A percentile compares a stretch with the other conserved stretches of the same genome.
phyloP scores from a whole-genome alignment of 1,139 yeast genomes.

The Insectozyma bohioensis region DNA sequence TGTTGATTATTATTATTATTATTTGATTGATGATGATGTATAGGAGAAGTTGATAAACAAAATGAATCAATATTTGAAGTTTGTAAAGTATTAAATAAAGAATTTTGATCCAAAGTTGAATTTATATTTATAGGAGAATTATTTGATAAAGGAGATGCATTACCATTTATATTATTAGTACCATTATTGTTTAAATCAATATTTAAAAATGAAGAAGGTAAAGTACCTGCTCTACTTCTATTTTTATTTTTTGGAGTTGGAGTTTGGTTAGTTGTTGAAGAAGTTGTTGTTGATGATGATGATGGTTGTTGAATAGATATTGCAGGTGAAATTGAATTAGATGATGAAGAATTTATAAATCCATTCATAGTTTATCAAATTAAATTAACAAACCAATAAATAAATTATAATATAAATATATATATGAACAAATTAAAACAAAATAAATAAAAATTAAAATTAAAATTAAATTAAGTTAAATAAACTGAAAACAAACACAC shows the following conservation, averaged over 20 bases:
- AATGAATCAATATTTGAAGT: slow-evolving; percentile 17
- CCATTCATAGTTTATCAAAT: too few species aligned
- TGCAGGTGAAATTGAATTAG: slow-evolving; percentile 7
- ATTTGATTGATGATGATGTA: slow-evolving; percentile 7
- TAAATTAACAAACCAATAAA: too few species aligned
- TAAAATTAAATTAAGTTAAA: too few species aligned
- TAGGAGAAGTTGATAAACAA: slow-evolving; percentile 20
- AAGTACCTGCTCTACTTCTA: slow-evolving; percentile 58
- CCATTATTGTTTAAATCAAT: too few species aligned
- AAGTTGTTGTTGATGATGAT: background rate
- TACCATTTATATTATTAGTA: slow-evolving; percentile 2
- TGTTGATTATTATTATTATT: slow-evolving; percentile 9
- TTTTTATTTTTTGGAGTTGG: slow-evolving; percentile 18
- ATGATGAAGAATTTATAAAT: too few species aligned
- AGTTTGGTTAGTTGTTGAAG: slow-evolving; percentile 9
- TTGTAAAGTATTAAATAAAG: too few species aligned
- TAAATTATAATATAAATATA: too few species aligned
- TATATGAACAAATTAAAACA: too few species aligned
- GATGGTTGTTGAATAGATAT: slow-evolving; percentile 1
- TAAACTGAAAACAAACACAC: too few species aligned
- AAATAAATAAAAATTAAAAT: too few species aligned
- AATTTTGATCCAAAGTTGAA: slow-evolving; percentile 8
- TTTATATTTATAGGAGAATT: slow-evolving; percentile 11
- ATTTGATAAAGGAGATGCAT: slow-evolving; percentile 5
- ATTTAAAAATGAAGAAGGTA: slow-evolving; percentile 48